These are phyloP conservation scores for Bonia amplexicaulis DNA, from an alignment of 176 grass and related monocot genomes.

Conservation along the genomic window DNA sequence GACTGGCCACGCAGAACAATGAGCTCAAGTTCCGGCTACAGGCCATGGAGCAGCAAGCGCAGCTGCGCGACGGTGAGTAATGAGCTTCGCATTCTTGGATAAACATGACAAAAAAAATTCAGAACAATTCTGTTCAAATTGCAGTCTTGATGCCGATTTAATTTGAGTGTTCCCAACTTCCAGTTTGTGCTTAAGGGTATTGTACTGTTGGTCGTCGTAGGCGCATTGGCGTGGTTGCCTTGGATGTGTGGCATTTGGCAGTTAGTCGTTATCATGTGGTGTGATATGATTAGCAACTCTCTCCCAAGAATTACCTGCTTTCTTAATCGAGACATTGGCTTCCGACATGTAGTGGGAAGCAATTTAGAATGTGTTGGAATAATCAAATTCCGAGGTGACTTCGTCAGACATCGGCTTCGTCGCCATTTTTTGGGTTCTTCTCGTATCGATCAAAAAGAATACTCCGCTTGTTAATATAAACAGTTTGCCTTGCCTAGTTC, in stretches of 20 bases:
- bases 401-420: constrained; percentile 27
- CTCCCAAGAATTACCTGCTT: neutral
- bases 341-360: constrained; percentile 30
- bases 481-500: constrained; percentile 2
- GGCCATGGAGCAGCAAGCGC: constrained; percentile 94
- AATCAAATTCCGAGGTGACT: constrained; percentile 23
- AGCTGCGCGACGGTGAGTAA: constrained; percentile 80
- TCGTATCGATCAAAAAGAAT: neutral
- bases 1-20: constrained; percentile 67
- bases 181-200: neutral
- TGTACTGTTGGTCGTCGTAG: neutral
- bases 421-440: constrained; percentile 23
- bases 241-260: constrained; percentile 10
- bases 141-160: neutral
- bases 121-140: neutral
- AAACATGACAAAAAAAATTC: neutral
- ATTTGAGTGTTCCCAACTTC: neutral
- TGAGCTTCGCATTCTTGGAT: neutral
- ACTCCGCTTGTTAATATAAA: neutral
- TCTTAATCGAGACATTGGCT: constrained; percentile 9
- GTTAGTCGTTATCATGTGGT: constrained; percentile 20
- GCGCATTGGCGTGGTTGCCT: neutral
- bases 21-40: constrained; percentile 95
- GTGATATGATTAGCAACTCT: constrained; percentile 8
- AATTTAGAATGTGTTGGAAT: constrained; percentile 12